Base-by-base conservation (phyloP, 2,329 filamentous ascomycete genomes). In the Aspergillus pseudonomiae region DNA sequence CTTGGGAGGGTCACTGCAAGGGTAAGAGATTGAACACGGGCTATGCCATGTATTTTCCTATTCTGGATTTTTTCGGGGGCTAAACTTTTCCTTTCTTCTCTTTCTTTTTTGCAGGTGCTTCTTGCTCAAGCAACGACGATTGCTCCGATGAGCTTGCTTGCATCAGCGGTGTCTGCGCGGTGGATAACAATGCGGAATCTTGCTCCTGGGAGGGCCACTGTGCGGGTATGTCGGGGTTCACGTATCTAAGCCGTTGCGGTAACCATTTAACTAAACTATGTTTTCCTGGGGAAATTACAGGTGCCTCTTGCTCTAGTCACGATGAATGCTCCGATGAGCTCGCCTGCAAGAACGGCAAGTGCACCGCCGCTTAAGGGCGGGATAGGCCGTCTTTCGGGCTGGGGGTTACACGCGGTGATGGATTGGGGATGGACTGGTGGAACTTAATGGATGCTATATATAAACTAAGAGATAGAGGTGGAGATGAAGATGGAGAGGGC, bases 311-410 rank as follows among this genome's bases (percentile, higher is more conserved):
- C 34, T 67, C 57, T 28, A 53, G 56, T 6, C 39, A 64, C 30
- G 60, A 66, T 41, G 64, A 67, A n/a, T 70, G 65, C 41, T 67
- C 67, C 1, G 65, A 63, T 46, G 54, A 58, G 12, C 39, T 68
- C 19, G 36, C 63, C 11, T 70, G 57, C 24, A 36, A 58, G 1
- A 56, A 30, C 14, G 69, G 67, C 4, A 53, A 32, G 28, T 53
- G 48, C 26, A 2, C 14, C 16, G 26, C 7, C 19, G 21, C 10
- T 6, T 46, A 46, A 46, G n/a, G 11, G 11, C 24, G 3, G 16
- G 16, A 41, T 41, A 41, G 9, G 3, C 39, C 6, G 19, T n/a
- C 19, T n/a, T 41, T 41, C 19, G 3, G 19, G 7, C 43, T 12
- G 43, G 21, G 21, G 9, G 45, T 48, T 48, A 24, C 45, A 14